Base-by-base conservation (phyloP, 495 filamentous ascomycete species). In the Margaritispora aquatica region DNA sequence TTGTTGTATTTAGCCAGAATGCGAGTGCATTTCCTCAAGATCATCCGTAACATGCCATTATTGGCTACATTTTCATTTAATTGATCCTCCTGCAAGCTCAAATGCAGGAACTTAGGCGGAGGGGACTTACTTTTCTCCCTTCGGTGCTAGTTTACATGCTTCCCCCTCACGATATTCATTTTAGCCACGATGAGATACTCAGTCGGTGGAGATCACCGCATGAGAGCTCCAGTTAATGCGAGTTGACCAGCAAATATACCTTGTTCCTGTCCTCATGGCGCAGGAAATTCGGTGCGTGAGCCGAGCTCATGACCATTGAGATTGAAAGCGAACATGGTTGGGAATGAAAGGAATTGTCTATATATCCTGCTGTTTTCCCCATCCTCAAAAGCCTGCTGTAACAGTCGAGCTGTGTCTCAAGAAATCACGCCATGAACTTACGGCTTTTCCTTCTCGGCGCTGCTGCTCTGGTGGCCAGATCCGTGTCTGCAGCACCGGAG, bases 81-180 rank as follows among this genome's bases (percentile, higher is more conserved):
- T 44, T 44, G 38, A 9, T 17, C 15, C 38, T 44, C 7, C 3
- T 44, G 15, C 17, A 44, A 17, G 38, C 38, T 8, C 3, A n/a
- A 8, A 50, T 26, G 47, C 47, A 50, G 47, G 47, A 24, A 50
- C 47, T 24, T 50, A 26, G 20, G 47, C 47, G 47, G 47, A 50
- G 47, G 21, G 47, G 47, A 50, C 20, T 24, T 50, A 50, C 47
- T 26, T 50, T 50, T 50, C 20, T 50, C 47, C 47, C 20, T 50
- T 26, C 20, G 24, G 20, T 50, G 17, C 24, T 26, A 50, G 24
- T 23, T 50, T 24, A 24, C 17, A 24, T 50, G 3, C n/a, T 22
- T 50, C 24, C 24, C 24, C 24, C 47, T 24, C 47, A 23, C 24
- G 47, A 23, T 26, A 24, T 11, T 24, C 47, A 24, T 23, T 24